Base-by-base conservation (phyloP, 345 rosid genomes). In the Raphanus sativus region DNA sequence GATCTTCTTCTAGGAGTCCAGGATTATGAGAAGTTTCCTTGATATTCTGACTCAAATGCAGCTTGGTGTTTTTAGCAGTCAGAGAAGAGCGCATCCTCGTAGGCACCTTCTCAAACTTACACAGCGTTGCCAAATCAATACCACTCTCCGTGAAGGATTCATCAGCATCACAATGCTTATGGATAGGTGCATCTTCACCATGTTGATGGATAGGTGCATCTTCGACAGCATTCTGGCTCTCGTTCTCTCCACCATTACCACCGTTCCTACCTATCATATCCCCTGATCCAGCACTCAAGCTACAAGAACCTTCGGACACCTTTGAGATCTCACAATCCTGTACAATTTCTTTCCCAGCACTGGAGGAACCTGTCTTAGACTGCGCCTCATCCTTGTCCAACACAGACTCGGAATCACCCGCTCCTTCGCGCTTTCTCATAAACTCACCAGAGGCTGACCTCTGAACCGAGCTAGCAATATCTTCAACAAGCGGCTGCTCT, bases 51-150 rank as follows among this genome's bases (percentile, higher is more conserved):
- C 81, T 73, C 25, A 67, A 54, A 56, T 86, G 81, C 70, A 50
- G 79, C 82, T 84, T 90, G 63, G 81, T 58, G 36, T 65, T 77
- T 79, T 83, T 87, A 28, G 33, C 63, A 65, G 85, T 80, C 82
- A 91, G 77, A 62, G 97, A 86, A 67, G 99, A 89, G 52, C 98
- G 97, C 2, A 81, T 90, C 84, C 81, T 95, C 11, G 96, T 95
- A 56, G 97, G 96, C 67, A 95, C 85, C 78, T 95, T 95, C 68
- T 84, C 84, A 66, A 95, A 89, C 70, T 87, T 95, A 81, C 99
- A 87, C 32, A 89, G 80, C 25, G 86, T 71, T 24, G 87, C 85
- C 78, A 95, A 86, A 86, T 86, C 92, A 82, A 85, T 56, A 62
- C 65, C 79, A 68, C 74, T 82, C 77, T 87, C 85, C 74, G 80